Evolutionary conservation across 2,329 filamentous ascomycete genomes (phyloP).

Genomic region (Rutstroemia sp.): DNA sequence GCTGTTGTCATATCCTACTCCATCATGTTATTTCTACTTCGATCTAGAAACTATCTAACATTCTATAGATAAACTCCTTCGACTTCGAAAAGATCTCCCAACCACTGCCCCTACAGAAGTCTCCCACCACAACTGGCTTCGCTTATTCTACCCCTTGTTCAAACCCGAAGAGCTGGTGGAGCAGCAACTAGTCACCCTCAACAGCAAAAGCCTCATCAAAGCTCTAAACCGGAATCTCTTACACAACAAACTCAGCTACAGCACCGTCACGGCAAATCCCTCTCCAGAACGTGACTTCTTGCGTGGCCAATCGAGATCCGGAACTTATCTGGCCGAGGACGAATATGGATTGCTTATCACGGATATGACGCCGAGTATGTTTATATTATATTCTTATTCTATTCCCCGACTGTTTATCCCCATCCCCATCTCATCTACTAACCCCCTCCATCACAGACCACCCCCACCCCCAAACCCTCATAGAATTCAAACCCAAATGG

Average conservation of each 20-base stretch:
- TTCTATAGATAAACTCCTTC: constrained; percentile 44
- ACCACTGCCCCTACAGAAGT: constrained; percentile 39
- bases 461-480: constrained; percentile 28
- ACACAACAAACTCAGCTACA: constrained; percentile 18
- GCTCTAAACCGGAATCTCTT: constrained; percentile 47
- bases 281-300: not conserved
- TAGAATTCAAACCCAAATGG: constrained; percentile 86
- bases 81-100: constrained; percentile 50
- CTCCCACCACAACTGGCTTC: constrained; percentile 39
- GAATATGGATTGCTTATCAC: constrained; percentile 65
- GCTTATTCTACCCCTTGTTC: constrained; percentile 50
- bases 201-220: constrained; percentile 34
- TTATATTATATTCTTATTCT: not conserved
- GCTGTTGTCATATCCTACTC: not conserved
- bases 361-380: constrained; percentile 54
- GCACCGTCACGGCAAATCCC: constrained; percentile 3
- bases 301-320: constrained; percentile 41
- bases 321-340: constrained; percentile 44
- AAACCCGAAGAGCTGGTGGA: constrained; percentile 44
- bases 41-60: constrained; percentile 2
- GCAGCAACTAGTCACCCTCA: constrained; percentile 45
- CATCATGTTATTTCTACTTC: not conserved
- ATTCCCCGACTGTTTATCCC: not conserved
- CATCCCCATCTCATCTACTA: not conserved
- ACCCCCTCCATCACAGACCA: too few relatives aligned